A percentile compares a stretch with the other conserved stretches of the same genome.
phyloP scores from a whole-genome alignment of 2,329 filamentous ascomycete species.

The Hymenoscyphus fructigenus region DNA sequence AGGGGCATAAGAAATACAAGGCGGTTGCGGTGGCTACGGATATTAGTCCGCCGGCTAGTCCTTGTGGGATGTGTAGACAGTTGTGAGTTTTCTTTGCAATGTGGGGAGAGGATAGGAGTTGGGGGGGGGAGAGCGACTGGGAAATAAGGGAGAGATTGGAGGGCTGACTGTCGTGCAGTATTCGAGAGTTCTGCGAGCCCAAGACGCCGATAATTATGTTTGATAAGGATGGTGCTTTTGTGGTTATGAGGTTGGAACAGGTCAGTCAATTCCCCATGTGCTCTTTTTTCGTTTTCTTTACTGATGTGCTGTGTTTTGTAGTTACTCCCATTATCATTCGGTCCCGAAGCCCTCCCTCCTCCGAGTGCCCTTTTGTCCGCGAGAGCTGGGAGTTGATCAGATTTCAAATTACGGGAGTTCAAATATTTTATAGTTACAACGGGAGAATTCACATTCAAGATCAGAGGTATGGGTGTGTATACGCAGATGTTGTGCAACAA shows the following conservation, averaged over 20 bases:
- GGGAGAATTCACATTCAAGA: too few relatives aligned
- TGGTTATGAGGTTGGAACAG: constrained; percentile 69
- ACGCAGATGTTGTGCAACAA: too few relatives aligned
- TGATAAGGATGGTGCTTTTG: constrained; percentile 72
- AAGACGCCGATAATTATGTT: constrained; percentile 86
- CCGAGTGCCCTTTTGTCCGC: constrained; percentile 19
- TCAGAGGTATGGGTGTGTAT: too few relatives aligned
- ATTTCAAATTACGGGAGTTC: neutral
- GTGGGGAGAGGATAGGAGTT: neutral
- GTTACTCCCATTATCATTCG: constrained; percentile 69
- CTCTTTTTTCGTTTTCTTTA: too few relatives aligned
- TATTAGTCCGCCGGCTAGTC: constrained; percentile 65
- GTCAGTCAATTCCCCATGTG: too few relatives aligned
- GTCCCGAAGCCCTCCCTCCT: constrained; percentile 54
- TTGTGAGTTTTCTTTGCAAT: constrained; percentile 58
- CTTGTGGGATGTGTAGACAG: constrained; percentile 95
- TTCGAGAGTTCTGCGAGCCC: constrained; percentile 72
- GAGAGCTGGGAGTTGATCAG: constrained; percentile 44
- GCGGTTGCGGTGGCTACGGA: constrained; percentile 87
- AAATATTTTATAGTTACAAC: neutral
- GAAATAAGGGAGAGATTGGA: neutral
- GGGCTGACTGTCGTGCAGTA: constrained; percentile 45
- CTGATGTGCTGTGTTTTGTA: constrained; percentile 35
- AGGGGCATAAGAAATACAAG: constrained; percentile 53
- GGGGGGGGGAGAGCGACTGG: too few relatives aligned